Evolutionary conservation across 352 stramenopile genomes (phyloP).

Genomic region (Globisporangium ultimum): DNA sequence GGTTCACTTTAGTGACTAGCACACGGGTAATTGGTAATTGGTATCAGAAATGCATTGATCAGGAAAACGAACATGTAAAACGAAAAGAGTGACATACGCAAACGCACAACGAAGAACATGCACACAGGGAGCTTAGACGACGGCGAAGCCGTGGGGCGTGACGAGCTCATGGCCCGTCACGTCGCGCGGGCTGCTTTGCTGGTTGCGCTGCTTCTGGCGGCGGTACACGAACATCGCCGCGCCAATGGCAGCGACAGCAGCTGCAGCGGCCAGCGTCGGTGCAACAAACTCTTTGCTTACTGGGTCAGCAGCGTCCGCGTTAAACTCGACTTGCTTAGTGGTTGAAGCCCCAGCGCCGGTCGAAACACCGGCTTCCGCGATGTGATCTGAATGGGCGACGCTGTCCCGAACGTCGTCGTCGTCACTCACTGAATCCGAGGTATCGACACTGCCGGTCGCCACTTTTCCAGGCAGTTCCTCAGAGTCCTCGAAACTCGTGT

Average conservation of each 20-base stretch:
- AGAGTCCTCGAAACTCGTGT: neutral
- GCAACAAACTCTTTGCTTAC: neutral
- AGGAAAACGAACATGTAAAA: no score
- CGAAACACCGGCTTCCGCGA: no score
- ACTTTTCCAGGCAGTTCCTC: neutral
- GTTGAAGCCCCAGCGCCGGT: no score
- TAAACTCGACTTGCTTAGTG: neutral
- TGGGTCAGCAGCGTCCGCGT: neutral
- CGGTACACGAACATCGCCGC: conserved; percentile 3
- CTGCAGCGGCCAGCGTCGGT: neutral
- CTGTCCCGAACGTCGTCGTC: no score
- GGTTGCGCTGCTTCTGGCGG: neutral
- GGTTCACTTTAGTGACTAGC: neutral
- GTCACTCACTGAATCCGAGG: neutral
- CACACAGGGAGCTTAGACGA: neutral
- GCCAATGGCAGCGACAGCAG: conserved; percentile 1
- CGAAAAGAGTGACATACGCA: neutral
- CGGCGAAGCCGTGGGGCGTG: neutral
- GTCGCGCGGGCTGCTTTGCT: neutral
- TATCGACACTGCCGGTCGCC: neutral
- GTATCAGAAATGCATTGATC: no score
- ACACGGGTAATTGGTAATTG: no score
- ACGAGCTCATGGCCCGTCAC: conserved; percentile 2
- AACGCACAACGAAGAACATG: neutral
- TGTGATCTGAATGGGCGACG: no score